Percentiles rank a stretch among this genome's conserved stretches.
phyloP scores from a whole-genome alignment of 257 asterid genomes.

The Primulina tabacum region DNA sequence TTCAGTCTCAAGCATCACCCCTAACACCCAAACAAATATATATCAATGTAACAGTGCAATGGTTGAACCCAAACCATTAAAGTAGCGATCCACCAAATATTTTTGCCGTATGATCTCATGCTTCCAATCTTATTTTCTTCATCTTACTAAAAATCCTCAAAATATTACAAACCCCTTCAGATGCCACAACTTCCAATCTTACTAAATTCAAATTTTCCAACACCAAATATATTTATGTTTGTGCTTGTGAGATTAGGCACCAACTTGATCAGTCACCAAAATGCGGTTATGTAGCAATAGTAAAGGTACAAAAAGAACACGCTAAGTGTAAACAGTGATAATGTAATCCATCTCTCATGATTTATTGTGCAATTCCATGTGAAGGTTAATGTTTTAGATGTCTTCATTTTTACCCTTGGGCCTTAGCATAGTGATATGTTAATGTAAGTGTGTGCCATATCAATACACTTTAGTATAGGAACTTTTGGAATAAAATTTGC shows the following conservation, averaged over 20 bases:
- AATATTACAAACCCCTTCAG: background rate
- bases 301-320: background rate
- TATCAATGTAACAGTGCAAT: background rate
- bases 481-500: background rate
- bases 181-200: background rate
- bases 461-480: background rate
- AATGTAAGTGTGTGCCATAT: background rate
- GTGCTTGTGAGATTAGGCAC: background rate
- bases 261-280: conserved; percentile 9
- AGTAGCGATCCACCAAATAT: background rate
- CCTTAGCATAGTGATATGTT: background rate
- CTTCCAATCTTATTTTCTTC: background rate
- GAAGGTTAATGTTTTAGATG: background rate
- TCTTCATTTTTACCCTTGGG: background rate
- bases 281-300: conserved; percentile 12
- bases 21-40: too few relatives aligned
- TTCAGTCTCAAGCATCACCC: background rate
- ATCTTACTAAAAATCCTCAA: background rate
- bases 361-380: background rate
- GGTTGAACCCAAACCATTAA: conserved; percentile 8
- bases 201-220: background rate
- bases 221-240: background rate
- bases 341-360: background rate
- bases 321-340: too few relatives aligned
- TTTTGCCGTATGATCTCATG: background rate